phyloP scores from a whole-genome alignment of 2,329 filamentous ascomycete genomes.

The Cladosporium cucumerinum region DNA sequence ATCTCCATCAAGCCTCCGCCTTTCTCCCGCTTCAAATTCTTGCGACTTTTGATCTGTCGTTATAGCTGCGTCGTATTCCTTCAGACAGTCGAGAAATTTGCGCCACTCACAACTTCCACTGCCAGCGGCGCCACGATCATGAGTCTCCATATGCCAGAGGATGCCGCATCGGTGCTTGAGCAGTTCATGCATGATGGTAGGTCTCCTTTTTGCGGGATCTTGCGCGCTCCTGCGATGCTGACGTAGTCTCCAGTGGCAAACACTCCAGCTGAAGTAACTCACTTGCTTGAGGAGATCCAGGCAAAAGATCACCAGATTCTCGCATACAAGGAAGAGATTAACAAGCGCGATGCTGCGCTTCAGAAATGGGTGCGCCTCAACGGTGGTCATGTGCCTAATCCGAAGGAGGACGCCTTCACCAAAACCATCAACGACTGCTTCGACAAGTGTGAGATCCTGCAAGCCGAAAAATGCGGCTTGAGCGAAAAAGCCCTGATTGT shows the following conservation, averaged over 20 bases:
- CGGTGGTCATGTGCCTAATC: conserved; percentile 69
- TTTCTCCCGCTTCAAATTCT: not conserved
- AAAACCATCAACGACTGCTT: conserved; percentile 66
- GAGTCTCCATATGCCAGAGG: conserved; percentile 50
- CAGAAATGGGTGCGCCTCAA: conserved; percentile 80
- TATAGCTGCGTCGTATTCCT: not conserved
- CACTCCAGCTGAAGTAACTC: conserved; percentile 75
- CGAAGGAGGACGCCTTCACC: conserved; percentile 68
- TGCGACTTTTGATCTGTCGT: not conserved
- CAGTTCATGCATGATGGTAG: conserved; percentile 69
- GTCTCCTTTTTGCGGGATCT: conserved; percentile 9
- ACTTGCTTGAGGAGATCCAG: conserved; percentile 77
- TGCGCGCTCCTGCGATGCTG: not conserved
- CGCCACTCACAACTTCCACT: not conserved
- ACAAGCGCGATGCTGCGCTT: conserved; percentile 68
- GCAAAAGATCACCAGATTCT: conserved; percentile 73
- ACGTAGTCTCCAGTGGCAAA: conserved; percentile 58
- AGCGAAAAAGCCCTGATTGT: conserved; percentile 61
- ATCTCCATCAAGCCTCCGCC: not conserved
- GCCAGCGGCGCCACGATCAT: conserved; percentile 10
- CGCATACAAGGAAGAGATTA: conserved; percentile 66
- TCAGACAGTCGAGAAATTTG: not conserved
- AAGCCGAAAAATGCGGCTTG: conserved; percentile 71
- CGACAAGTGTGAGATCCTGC: conserved; percentile 64
- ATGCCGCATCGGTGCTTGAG: conserved; percentile 69